Evolutionary conservation across 345 rosid genomes (phyloP).

Genomic region (Ceriops decandra): DNA sequence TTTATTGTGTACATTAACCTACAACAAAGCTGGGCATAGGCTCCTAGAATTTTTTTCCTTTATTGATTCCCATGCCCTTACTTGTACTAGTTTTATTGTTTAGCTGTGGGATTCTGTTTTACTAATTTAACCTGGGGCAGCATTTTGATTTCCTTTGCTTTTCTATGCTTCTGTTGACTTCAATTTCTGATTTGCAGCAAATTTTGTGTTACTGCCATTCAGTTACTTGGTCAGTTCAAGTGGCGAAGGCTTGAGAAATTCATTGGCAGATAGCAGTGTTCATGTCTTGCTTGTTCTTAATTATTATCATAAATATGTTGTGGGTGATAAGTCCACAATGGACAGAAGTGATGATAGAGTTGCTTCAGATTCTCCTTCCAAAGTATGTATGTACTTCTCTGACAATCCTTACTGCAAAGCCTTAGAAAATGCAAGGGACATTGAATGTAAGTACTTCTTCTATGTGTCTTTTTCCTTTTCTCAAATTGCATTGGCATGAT

Average conservation of each 20-base stretch:
- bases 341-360: constrained; percentile 63
- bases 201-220: constrained; percentile 71
- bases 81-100: too few species aligned
- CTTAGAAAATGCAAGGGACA: constrained; percentile 75
- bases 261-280: constrained; percentile 79
- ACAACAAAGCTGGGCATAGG: too few species aligned
- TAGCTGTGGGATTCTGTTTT: too few species aligned
- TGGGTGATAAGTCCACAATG: constrained; percentile 50
- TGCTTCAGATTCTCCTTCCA: constrained; percentile 53
- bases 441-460: constrained; percentile 61
- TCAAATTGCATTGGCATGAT: constrained; percentile 4
- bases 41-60: too few species aligned
- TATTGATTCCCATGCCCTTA: too few species aligned
- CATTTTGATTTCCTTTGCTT: too few species aligned
- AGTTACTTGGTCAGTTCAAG: constrained; percentile 71
- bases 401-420: constrained; percentile 84
- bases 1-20: too few species aligned
- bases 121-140: too few species aligned
- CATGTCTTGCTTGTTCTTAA: constrained; percentile 79
- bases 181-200: constrained; percentile 59
- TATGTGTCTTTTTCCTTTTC: neutral
- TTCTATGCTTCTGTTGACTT: too few species aligned
- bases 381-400: constrained; percentile 43
- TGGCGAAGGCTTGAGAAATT: constrained; percentile 56
- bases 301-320: constrained; percentile 64